These are phyloP conservation scores for Stenocarpella maydis DNA, from an alignment of 2,329 filamentous ascomycete genomes.

Conservation along the genomic window DNA sequence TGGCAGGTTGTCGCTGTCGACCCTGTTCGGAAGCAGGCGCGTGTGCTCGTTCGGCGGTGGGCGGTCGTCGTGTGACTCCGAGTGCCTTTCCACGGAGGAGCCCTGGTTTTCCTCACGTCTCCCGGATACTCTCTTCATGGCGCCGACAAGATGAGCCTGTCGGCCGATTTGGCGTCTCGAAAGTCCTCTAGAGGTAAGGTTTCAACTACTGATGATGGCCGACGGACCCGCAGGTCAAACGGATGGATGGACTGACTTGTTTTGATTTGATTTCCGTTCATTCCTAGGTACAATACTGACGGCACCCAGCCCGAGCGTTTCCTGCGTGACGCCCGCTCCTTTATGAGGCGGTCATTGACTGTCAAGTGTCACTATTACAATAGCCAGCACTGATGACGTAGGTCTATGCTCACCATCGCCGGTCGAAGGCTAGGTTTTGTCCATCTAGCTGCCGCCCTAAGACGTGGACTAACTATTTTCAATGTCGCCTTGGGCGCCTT, in stretches of 20 bases:
- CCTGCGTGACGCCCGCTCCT: not conserved
- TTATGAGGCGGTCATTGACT: not conserved
- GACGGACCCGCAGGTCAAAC: not conserved
- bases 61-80: slow-evolving; percentile 37
- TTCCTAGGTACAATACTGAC: not conserved
- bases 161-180: not conserved
- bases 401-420: not conserved
- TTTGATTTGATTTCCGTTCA: not conserved
- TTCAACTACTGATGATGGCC: not conserved
- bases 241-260: not conserved
- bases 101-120: slow-evolving; percentile 38
- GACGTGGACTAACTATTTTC: slow-evolving; percentile 5
- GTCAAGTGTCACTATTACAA: slow-evolving; percentile 1
- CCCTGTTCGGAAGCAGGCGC: slow-evolving; percentile 73
- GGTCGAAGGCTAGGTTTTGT: not conserved
- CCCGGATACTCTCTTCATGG: slow-evolving; percentile 33
- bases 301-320: not conserved
- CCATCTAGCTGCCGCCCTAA: slow-evolving; percentile 4
- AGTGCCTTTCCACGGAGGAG: slow-evolving; percentile 40
- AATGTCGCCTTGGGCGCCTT: slow-evolving; percentile 8
- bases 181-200: not conserved
- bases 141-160: not conserved
- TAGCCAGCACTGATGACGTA: not conserved
- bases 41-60: slow-evolving; percentile 60
- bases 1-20: slow-evolving; percentile 55